Evolutionary conservation across 2,329 filamentous ascomycete genomes (phyloP).

Genomic region (Sclerotinia subarctica): DNA sequence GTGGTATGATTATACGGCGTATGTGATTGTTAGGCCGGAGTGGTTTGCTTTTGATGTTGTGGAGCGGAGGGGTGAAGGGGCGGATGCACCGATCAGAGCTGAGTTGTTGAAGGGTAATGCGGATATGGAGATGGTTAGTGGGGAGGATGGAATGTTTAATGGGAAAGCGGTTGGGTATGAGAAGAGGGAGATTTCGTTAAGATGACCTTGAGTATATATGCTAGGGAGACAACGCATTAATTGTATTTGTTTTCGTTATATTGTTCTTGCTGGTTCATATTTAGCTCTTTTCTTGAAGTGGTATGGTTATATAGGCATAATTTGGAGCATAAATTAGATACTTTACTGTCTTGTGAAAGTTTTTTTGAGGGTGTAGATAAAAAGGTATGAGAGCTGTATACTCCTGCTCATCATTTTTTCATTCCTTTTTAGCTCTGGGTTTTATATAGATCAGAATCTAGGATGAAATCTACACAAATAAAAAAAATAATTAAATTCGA

Average conservation of each 20-base stretch:
- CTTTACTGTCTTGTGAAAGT: not conserved
- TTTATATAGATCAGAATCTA: too few species aligned
- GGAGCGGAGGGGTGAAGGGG: not conserved
- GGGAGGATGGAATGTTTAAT: conserved; percentile 10
- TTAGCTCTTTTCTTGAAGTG: not conserved
- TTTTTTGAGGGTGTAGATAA: not conserved
- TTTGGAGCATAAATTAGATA: not conserved
- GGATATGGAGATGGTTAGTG: conserved; percentile 15
- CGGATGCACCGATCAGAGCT: not conserved
- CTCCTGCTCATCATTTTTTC: too few species aligned
- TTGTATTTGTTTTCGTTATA: not conserved
- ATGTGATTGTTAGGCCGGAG: conserved; percentile 15
- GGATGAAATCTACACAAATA: too few species aligned
- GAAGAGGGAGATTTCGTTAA: conserved; percentile 8
- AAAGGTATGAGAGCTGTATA: too few species aligned
- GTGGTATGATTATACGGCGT: conserved; percentile 18
- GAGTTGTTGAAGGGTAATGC: not conserved
- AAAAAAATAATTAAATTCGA: too few species aligned
- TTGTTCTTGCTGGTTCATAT: not conserved
- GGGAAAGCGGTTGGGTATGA: not conserved
- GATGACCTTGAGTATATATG: not conserved
- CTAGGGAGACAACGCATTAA: not conserved
- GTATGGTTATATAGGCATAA: not conserved
- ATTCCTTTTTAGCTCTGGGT: too few species aligned
- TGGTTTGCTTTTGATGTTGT: conserved; percentile 18